Evolutionary conservation across 108 stramenopile species (phyloP).

Genomic region (Skeletonema marinoi): DNA sequence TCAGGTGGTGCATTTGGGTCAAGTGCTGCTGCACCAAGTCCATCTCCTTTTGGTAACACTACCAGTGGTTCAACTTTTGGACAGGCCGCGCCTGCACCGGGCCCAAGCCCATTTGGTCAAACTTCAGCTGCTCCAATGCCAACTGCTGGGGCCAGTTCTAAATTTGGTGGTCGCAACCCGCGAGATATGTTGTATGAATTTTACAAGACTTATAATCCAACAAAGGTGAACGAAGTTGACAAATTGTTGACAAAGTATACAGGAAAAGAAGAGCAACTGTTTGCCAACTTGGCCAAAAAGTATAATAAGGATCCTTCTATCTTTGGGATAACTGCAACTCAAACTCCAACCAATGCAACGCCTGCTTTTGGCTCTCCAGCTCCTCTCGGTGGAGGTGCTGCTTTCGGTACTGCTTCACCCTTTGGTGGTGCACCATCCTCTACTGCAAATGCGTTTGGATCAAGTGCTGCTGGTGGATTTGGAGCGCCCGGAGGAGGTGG

Average conservation of each 20-base stretch:
- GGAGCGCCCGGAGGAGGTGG: constrained; percentile 41
- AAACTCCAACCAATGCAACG: constrained; percentile 12
- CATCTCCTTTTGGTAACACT: background rate
- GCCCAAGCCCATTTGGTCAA: constrained; percentile 19
- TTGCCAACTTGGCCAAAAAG: constrained; percentile 84
- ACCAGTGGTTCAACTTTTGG: constrained; percentile 4
- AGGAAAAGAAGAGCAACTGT: constrained; percentile 82
- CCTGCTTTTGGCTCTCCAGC: constrained; percentile 24
- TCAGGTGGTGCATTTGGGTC: constrained; percentile 8
- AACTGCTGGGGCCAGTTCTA: constrained; percentile 9
- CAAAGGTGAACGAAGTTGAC: constrained; percentile 80
- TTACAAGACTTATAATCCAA: constrained; percentile 79
- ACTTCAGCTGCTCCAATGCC: constrained; percentile 10
- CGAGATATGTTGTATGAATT: constrained; percentile 73
- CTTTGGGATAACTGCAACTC: constrained; percentile 60
- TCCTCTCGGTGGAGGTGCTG: background rate
- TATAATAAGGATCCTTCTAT: constrained; percentile 77
- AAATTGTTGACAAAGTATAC: constrained; percentile 77
- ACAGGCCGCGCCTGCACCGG: background rate
- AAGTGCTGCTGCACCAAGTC: background rate
- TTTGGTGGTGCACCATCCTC: constrained; percentile 45
- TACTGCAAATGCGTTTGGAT: constrained; percentile 10
- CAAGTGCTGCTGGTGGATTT: constrained; percentile 43
- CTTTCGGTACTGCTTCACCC: constrained; percentile 34
- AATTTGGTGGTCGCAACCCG: constrained; percentile 58